Conservation (phyloP, 331 rosid genomes). For the Telfairia occidentalis region DNA sequence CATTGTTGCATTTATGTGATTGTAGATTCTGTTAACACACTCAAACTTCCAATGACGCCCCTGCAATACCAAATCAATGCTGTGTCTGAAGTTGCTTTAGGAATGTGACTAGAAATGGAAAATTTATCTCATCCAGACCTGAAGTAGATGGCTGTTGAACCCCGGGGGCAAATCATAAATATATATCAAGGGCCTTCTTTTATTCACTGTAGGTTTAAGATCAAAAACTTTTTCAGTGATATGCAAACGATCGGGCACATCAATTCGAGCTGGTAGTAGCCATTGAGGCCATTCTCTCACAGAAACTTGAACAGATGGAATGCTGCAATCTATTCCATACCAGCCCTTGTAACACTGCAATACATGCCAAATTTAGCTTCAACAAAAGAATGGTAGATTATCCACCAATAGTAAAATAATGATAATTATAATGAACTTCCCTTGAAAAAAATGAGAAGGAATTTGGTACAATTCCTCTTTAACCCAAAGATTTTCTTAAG, state of each 20-base stretch:
- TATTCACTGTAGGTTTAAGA: slow-evolving; percentile 49
- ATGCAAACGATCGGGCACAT: slow-evolving; percentile 38
- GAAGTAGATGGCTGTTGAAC: slow-evolving; percentile 82
- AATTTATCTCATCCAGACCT: slow-evolving; percentile 44
- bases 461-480: neutral
- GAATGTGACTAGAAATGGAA: slow-evolving; percentile 17
- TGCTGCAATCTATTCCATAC: slow-evolving; percentile 94
- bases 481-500: neutral
- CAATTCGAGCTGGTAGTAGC: slow-evolving; percentile 75
- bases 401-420: neutral
- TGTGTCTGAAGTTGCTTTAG: slow-evolving; percentile 14
- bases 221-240: slow-evolving; percentile 25
- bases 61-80: slow-evolving; percentile 27
- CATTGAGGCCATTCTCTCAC: slow-evolving; percentile 80
- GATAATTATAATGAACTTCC: neutral
- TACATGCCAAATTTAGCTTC: slow-evolving; percentile 21
- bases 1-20: slow-evolving; percentile 42
- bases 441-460: neutral
- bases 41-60: slow-evolving; percentile 81
- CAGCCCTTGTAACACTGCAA: slow-evolving; percentile 85
- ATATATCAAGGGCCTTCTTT: slow-evolving; percentile 88
- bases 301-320: slow-evolving; percentile 59
- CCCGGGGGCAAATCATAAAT: slow-evolving; percentile 75
- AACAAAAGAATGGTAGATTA: slow-evolving; percentile 5
- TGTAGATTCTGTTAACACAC: slow-evolving; percentile 76